Evolutionary conservation across 75 land plant species (phyloP).

Genomic region (Picea glauca): DNA sequence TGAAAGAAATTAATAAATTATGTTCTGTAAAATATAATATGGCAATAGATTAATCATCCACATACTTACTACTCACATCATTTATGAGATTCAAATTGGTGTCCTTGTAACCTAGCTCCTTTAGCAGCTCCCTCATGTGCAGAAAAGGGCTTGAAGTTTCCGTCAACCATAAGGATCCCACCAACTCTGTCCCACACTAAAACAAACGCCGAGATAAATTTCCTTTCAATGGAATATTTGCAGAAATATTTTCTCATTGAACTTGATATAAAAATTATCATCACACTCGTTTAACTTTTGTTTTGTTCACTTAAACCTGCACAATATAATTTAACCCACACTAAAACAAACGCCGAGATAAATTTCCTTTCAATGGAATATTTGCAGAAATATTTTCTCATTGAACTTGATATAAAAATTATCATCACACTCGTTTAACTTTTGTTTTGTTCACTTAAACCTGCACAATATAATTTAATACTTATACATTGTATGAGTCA

Average conservation of each 20-base stretch:
- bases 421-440: too few species aligned
- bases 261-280: background rate
- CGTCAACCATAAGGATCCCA: constrained; percentile 67
- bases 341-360: constrained; percentile 25
- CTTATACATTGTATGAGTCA: too few species aligned
- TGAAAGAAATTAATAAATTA: background rate
- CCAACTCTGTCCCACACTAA: constrained; percentile 92
- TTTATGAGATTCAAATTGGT: constrained; percentile 58
- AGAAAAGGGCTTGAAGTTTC: constrained; percentile 92
- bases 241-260: background rate
- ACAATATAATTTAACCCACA: too few species aligned
- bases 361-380: background rate
- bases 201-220: background rate
- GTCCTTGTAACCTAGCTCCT: constrained; percentile 82
- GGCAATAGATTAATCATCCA: background rate
- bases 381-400: background rate
- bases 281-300: too few species aligned
- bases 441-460: too few species aligned
- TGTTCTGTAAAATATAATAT: background rate
- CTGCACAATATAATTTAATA: too few species aligned
- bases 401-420: background rate
- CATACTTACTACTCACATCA: constrained; percentile 52
- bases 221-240: background rate
- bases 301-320: too few species aligned
- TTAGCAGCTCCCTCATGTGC: constrained; percentile 83